Base-by-base conservation (phyloP, 2,329 filamentous ascomycete genomes). In the Xylaria sp. region DNA sequence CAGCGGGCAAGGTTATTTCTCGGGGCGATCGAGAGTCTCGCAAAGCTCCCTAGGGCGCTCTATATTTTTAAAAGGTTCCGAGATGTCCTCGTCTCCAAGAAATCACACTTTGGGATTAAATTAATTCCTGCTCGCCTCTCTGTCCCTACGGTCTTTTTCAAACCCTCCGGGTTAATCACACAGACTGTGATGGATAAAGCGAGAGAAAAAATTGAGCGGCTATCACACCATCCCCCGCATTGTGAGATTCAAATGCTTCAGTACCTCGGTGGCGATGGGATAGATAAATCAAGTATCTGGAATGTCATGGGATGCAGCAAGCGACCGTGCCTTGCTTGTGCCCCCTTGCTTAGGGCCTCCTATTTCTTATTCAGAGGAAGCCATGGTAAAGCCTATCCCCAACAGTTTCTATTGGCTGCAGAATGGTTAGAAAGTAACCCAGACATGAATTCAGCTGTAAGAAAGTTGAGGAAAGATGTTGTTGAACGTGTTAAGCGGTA, bases 281-380 rank as follows among this genome's bases (percentile, higher is more conserved):
- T 3, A 27, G 17, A 32, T 2, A 36, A 6, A 19, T n/a, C 12
- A 17, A 24, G 27, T 14, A 4, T 48, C 11, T 63, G 51, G 60
- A 55, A 63, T 32, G 36, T 56, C 47, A 4, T 63, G 51, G 60
- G 47, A 63, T 21, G 36, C 47, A 63, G 51, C 12, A 63, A 63
- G 60, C 39, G 34, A 8, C 34, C 34, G 6, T 36, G 34, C 8
- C 11, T 36, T 11, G 34, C 11, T 36, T 36, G 34, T 36, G 34
- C 34, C 11, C 7, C 7, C 34, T 36, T 36, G 34, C 34, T 36
- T 11, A 3, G 6, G 14, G 39, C 17, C 7, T 63, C 60, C 4
- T 27, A 19, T n/a, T 55, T 56, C 12, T 17, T 48, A 4, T 56
- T 24, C 27, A 4, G 36, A 4, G 12, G 56, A 39, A 56, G 60